A percentile compares a stretch with the other conserved stretches of the same genome.
phyloP scores from a whole-genome alignment of 176 grass and related monocot genomes.

The Oryza officinalis region DNA sequence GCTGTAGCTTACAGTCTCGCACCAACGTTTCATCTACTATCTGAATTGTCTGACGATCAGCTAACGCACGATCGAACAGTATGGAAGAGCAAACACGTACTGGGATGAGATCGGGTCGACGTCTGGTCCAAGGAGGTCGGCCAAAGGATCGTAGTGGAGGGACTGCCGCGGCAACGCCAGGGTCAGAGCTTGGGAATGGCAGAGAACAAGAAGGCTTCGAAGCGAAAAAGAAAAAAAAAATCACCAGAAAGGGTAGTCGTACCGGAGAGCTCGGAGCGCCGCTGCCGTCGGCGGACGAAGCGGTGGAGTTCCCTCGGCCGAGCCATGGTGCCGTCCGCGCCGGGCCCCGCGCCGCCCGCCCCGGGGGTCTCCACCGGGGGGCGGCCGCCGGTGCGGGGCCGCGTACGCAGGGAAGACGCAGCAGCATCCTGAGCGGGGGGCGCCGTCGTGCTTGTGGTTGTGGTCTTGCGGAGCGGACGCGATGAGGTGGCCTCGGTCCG shows the following conservation, averaged over 20 bases:
- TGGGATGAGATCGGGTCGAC: slow-evolving; percentile 29
- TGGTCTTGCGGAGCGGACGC: background rate
- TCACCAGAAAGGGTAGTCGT: background rate
- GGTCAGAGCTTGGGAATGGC: background rate
- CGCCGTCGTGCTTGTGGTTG: background rate
- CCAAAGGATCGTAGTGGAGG: slow-evolving; percentile 53
- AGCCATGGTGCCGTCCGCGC: background rate
- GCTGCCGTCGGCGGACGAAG: slow-evolving; percentile 20
- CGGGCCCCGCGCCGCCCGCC: background rate
- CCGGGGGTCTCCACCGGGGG: slow-evolving; percentile 24
- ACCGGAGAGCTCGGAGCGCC: slow-evolving; percentile 23
- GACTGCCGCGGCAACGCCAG: slow-evolving; percentile 40
- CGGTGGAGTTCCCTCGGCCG: background rate
- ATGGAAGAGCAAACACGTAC: slow-evolving; percentile 24
- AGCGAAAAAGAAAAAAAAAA: background rate
- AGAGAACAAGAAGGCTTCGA: slow-evolving; percentile 3
- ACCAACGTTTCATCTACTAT: background rate
- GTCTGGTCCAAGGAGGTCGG: slow-evolving; percentile 54
- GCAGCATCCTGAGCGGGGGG: slow-evolving; percentile 7
- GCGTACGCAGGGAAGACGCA: slow-evolving; percentile 22
- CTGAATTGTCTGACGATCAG: background rate
- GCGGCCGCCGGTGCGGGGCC: background rate
- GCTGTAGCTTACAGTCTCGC: background rate
- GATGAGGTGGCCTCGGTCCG: background rate
- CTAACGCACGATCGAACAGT: background rate